Evolutionary conservation across 2,329 filamentous ascomycete genomes (phyloP).

Genomic region (Ilyonectria mors-panacis): DNA sequence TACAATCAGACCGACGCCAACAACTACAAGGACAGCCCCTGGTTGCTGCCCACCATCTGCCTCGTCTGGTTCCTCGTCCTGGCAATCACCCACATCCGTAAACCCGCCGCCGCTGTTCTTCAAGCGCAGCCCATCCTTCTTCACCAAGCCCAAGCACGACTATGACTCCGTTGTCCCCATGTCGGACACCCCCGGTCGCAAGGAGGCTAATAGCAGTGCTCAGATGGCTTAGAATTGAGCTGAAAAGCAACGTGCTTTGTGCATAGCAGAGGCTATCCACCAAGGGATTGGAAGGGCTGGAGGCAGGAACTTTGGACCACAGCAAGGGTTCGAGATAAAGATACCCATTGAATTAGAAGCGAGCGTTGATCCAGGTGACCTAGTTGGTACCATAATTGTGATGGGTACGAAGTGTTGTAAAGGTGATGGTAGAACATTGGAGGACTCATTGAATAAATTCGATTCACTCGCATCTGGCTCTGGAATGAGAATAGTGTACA

Average conservation of each 20-base stretch:
- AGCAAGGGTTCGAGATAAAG: background rate
- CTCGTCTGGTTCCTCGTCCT: conserved; percentile 53
- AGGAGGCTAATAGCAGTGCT: background rate
- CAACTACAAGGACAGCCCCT: conserved; percentile 47
- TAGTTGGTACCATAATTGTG: background rate
- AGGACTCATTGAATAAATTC: background rate
- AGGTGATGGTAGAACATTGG: background rate
- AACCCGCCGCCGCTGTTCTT: conserved; percentile 44
- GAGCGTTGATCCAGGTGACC: conserved; percentile 5
- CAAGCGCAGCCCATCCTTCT: conserved; percentile 34
- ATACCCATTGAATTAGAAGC: conserved; percentile 14
- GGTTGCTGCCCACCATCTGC: conserved; percentile 53
- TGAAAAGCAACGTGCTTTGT: background rate
- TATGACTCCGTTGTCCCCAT: conserved; percentile 34
- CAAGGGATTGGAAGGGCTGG: background rate
- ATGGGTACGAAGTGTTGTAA: conserved; percentile 3
- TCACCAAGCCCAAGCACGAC: conserved; percentile 26
- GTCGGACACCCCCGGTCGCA: conserved; percentile 22
- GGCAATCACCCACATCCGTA: conserved; percentile 53
- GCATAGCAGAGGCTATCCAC: background rate
- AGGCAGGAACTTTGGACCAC: background rate
- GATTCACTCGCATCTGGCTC: background rate
- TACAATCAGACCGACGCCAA: conserved; percentile 31
- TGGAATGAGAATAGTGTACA: too few species aligned
- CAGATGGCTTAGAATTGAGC: conserved; percentile 14